A percentile compares a stretch with the other conserved stretches of the same genome.
Conservation (phyloP, 768 basidiomycete species). For the Phylloporus arenicola region DNA sequence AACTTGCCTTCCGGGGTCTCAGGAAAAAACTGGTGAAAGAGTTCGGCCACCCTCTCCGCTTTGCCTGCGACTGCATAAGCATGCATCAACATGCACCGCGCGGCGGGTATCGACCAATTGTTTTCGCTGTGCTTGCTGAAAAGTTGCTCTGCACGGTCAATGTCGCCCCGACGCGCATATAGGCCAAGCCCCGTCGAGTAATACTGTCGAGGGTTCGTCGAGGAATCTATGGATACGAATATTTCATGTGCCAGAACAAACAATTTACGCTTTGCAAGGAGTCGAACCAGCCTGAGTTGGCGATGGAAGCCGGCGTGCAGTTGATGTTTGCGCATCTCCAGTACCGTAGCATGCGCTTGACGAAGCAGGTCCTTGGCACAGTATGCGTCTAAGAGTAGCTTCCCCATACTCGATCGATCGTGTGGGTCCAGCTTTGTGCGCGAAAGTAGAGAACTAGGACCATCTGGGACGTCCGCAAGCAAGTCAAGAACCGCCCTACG, state of each 20-base stretch:
- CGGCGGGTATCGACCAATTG: slow-evolving; percentile 22
- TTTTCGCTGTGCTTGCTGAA: slow-evolving; percentile 34
- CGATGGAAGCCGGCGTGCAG: slow-evolving; percentile 27
- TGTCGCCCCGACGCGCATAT: slow-evolving; percentile 48
- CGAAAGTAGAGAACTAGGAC: slow-evolving; percentile 22
- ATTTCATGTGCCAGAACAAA: slow-evolving; percentile 42
- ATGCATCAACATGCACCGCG: slow-evolving; percentile 48
- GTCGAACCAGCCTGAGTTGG: slow-evolving; percentile 36
- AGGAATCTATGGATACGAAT: slow-evolving; percentile 31
- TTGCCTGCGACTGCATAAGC: slow-evolving; percentile 47
- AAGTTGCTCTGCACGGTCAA: slow-evolving; percentile 37
- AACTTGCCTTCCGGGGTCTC: slow-evolving; percentile 22
- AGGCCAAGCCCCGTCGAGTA: slow-evolving; percentile 48
- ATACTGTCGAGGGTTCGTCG: slow-evolving; percentile 13
- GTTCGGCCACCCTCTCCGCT: slow-evolving; percentile 35
- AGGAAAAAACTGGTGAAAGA: slow-evolving; percentile 57
- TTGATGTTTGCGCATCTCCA: slow-evolving; percentile 35
- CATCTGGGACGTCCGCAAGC: slow-evolving; percentile 31
- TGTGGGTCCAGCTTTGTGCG: slow-evolving; percentile 22
- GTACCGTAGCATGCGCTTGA: slow-evolving; percentile 37
- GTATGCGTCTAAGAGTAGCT: slow-evolving; percentile 40
- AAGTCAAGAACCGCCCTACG: slow-evolving; percentile 24
- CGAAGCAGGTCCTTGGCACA: slow-evolving; percentile 28
- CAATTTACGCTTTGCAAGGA: slow-evolving; percentile 36
- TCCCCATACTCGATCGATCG: slow-evolving; percentile 30